Conservation (phyloP, 306 rosid genomes). For the Alnus glutinosa region DNA sequence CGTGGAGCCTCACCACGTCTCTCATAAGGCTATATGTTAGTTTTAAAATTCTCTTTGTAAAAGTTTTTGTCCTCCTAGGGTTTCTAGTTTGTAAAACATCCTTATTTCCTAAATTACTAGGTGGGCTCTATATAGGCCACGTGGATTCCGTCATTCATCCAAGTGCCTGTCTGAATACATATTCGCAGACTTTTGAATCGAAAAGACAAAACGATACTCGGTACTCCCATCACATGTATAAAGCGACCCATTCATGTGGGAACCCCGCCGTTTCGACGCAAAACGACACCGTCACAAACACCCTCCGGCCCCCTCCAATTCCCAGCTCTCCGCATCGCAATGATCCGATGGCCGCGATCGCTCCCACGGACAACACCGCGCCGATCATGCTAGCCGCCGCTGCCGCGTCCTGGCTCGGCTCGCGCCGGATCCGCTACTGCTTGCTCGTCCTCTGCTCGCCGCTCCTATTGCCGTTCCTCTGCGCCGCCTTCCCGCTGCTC, state of each 20-base stretch:
- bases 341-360: conserved; percentile 16
- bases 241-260: neutral
- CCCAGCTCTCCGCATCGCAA: neutral
- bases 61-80: no score
- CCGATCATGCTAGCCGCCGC: conserved; percentile 34
- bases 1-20: no score
- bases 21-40: no score
- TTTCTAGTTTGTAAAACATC: no score
- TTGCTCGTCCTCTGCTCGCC: conserved; percentile 32
- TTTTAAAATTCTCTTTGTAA: no score
- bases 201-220: neutral
- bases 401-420: conserved; percentile 35
- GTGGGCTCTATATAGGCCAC: neutral
- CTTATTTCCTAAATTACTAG: neutral
- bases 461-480: conserved; percentile 37
- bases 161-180: neutral
- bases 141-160: neutral
- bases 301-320: neutral
- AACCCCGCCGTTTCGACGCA: neutral
- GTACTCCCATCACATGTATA: neutral
- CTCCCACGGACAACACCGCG: neutral
- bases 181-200: neutral
- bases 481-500: conserved; percentile 37
- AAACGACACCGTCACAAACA: neutral
- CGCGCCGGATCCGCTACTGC: conserved; percentile 35